Percentiles rank a stretch among this genome's conserved stretches.
Evolutionary conservation across 73 alveolate species (phyloP).

Genomic region (Paramecium biaurelia): DNA sequence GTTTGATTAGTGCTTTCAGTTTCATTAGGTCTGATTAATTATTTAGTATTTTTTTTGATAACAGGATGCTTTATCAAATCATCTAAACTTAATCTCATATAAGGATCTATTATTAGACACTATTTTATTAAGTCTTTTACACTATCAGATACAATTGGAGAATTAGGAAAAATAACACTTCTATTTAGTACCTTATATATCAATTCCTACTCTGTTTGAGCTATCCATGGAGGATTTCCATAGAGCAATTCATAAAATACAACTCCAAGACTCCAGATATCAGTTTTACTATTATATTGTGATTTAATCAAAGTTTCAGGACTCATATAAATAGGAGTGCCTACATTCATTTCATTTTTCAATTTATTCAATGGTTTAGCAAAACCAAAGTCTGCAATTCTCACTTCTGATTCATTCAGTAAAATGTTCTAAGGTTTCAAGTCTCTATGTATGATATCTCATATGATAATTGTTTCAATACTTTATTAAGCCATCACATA

Average conservation of each 20-base stretch:
- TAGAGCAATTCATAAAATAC: slow-evolving; percentile 83
- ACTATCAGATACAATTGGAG: not conserved
- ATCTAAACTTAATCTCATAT: not conserved
- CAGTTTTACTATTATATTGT: slow-evolving; percentile 77
- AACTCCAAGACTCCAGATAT: slow-evolving; percentile 85
- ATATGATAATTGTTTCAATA: not conserved
- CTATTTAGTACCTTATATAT: not conserved
- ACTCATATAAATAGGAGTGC: slow-evolving; percentile 84
- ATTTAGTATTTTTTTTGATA: not conserved
- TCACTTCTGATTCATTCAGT: slow-evolving; percentile 13
- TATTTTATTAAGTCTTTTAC: not conserved
- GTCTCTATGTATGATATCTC: slow-evolving; percentile 65
- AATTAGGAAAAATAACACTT: not conserved
- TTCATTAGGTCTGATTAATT: not conserved
- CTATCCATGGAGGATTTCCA: slow-evolving; percentile 77
- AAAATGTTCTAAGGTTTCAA: slow-evolving; percentile 63
- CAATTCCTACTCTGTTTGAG: slow-evolving; percentile 64
- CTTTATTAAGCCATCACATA: slow-evolving; percentile 34
- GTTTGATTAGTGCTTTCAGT: not conserved
- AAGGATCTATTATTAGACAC: not conserved
- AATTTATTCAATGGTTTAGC: slow-evolving; percentile 46
- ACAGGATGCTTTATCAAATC: not conserved
- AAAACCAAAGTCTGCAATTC: slow-evolving; percentile 62
- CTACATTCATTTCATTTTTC: slow-evolving; percentile 71
- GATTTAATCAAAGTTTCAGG: slow-evolving; percentile 77